These are phyloP conservation scores for Hericium coralloides DNA, from an alignment of 768 basidiomycete species.

Conservation along the genomic window DNA sequence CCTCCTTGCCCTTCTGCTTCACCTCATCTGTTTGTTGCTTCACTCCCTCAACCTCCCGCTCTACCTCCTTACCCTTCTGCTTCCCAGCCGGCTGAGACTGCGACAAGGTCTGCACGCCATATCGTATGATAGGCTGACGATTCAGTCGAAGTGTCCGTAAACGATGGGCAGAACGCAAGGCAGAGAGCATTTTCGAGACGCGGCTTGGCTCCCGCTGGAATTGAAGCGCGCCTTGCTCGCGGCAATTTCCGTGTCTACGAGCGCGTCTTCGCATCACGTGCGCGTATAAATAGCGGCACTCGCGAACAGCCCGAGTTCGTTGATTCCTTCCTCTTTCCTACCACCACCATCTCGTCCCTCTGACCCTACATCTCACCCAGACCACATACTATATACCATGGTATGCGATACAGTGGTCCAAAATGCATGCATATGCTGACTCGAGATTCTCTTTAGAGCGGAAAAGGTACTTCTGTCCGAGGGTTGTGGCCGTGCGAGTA, in stretches of 20 bases:
- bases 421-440: background rate
- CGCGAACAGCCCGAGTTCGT: background rate
- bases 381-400: conserved; percentile 1
- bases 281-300: background rate
- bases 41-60: background rate
- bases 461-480: conserved; percentile 6
- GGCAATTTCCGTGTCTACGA: background rate
- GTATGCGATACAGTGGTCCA: background rate
- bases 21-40: background rate
- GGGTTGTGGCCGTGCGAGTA: background rate
- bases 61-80: background rate
- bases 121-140: background rate
- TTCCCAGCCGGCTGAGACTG: background rate
- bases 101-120: background rate
- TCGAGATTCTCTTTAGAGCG: conserved; percentile 7
- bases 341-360: conserved; percentile 3
- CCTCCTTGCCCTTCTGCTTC: background rate
- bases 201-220: too few relatives aligned
- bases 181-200: background rate
- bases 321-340: conserved; percentile 2
- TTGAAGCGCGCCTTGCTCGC: background rate
- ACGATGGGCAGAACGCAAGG: background rate
- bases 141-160: background rate
- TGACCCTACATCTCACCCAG: background rate
- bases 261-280: background rate